Conservation (phyloP, 2,329 filamentous ascomycete genomes). For the Zymoseptoria passerinii region DNA sequence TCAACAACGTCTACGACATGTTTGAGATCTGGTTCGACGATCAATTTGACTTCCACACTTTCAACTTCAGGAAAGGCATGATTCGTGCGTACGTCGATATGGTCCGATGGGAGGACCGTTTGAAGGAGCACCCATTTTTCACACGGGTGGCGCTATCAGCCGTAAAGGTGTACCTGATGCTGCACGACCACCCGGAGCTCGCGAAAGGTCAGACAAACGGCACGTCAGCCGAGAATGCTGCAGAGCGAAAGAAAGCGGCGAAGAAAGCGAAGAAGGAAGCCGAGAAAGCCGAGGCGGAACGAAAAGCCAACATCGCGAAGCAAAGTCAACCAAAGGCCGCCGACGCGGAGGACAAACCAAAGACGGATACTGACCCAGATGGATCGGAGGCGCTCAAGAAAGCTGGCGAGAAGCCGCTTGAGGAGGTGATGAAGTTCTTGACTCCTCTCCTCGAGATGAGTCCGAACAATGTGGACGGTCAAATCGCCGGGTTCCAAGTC, state of each 20-base stretch:
- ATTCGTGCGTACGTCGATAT: slow-evolving; percentile 92
- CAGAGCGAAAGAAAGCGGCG: slow-evolving; percentile 63
- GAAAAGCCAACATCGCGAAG: slow-evolving; percentile 38
- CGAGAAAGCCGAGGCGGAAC: slow-evolving; percentile 76
- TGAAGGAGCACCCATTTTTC: slow-evolving; percentile 91
- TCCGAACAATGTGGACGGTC: slow-evolving; percentile 70
- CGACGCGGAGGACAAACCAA: slow-evolving; percentile 59
- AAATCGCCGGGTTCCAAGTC: slow-evolving; percentile 83
- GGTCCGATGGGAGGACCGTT: slow-evolving; percentile 87
- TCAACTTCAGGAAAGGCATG: slow-evolving; percentile 93
- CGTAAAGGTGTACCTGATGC: slow-evolving; percentile 67
- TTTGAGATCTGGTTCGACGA: slow-evolving; percentile 98
- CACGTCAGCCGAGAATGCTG: slow-evolving; percentile 65
- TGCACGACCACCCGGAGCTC: slow-evolving; percentile 66
- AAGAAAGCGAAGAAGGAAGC: slow-evolving; percentile 71
- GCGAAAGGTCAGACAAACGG: slow-evolving; percentile 59
- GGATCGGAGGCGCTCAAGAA: slow-evolving; percentile 58
- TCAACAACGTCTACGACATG: slow-evolving; percentile 79
- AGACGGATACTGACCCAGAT: slow-evolving; percentile 82
- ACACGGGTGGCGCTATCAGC: slow-evolving; percentile 74
- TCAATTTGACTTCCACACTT: slow-evolving; percentile 97
- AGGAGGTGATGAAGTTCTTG: slow-evolving; percentile 81
- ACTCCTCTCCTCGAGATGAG: slow-evolving; percentile 72
- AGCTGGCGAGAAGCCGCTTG: slow-evolving; percentile 70
- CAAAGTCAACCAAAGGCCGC: slow-evolving; percentile 51